A percentile compares a stretch with the other conserved stretches of the same genome.
These are phyloP conservation scores for Leccinum olivaceopallidum DNA, from an alignment of 768 basidiomycete species.

Conservation along the genomic window DNA sequence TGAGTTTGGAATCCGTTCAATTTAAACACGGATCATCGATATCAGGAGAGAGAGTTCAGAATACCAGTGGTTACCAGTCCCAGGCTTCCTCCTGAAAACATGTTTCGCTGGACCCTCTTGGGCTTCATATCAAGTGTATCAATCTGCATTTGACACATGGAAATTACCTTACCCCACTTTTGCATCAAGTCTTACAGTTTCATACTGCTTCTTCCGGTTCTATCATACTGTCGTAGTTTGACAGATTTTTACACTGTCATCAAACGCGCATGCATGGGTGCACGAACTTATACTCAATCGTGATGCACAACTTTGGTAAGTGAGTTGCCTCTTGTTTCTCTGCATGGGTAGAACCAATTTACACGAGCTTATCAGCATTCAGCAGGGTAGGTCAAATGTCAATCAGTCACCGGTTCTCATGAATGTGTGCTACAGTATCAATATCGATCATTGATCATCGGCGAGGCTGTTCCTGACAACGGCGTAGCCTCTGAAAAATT, in stretches of 20 bases:
- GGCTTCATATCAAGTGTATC: not conserved
- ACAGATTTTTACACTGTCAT: not conserved
- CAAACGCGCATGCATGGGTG: not conserved
- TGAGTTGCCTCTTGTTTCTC: not conserved
- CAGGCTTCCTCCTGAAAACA: not conserved
- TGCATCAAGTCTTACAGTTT: not conserved
- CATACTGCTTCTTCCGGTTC: not conserved
- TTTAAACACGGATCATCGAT: not conserved
- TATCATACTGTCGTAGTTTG: not conserved
- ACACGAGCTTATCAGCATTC: not conserved
- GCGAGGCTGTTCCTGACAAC: conserved; percentile 3
- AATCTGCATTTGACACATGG: not conserved
- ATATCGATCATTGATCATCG: not conserved
- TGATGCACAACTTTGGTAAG: not conserved
- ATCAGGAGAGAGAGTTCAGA: not conserved
- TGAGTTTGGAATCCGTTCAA: not conserved
- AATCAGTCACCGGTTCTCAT: not conserved
- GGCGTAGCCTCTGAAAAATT: not conserved
- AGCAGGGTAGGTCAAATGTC: not conserved
- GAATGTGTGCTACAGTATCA: not conserved
- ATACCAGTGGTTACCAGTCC: not conserved
- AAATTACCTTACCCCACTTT: not conserved
- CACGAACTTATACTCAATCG: not conserved
- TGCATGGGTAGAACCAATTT: not conserved
- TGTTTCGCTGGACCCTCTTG: not conserved